Base-by-base conservation (phyloP, 192 early-diverging fungal genomes). In the Coemansia sp. region DNA sequence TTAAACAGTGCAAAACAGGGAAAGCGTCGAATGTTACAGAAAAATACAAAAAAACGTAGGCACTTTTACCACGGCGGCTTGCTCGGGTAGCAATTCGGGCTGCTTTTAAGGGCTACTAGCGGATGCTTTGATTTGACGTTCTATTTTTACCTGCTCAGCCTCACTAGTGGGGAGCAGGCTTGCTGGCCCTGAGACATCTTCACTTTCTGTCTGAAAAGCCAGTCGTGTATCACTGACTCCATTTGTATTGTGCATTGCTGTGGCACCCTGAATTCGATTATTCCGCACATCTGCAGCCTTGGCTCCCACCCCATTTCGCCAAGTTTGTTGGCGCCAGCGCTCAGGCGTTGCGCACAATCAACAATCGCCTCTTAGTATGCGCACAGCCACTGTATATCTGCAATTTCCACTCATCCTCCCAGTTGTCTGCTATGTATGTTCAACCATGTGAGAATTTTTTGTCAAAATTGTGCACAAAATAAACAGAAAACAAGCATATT, bases 381-480 rank as follows among this genome's bases (percentile, higher is more conserved):
- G 48, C 48, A 49, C 48, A 49, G 48, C 48, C 48, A 49, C 48
- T 19, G 15, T 49, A 49, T 49, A 22, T 49, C 19, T 49, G 48
- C 19, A 22, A 17, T 19, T 49, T 49, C 19, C 48, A 19, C n/a
- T 8, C 19, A 49, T n/a, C 48, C 22, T 49, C 19, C 19, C 5
- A 49, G 48, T 21, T 49, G 48, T 49, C 48, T 49, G 48, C 19
- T 49, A 21, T 45, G 41, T 45, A 12, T 45, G 48, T 21, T n/a
- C 19, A 49, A n/a, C 17, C 53, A 55, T 55, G 53, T 32, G 53
- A 29, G 29, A 55, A 55, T n/a, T 29, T 15, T 55, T 25, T 32
- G 53, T 55, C 53, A 55, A 55, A 55, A 55, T 53, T 22, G 29
- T 32, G 53, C 25, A 55, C 53, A 55, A n/a, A n/a, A 49, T 49